phyloP scores from a whole-genome alignment of 257 asterid genomes.

The Galeopsis tetrahit region DNA sequence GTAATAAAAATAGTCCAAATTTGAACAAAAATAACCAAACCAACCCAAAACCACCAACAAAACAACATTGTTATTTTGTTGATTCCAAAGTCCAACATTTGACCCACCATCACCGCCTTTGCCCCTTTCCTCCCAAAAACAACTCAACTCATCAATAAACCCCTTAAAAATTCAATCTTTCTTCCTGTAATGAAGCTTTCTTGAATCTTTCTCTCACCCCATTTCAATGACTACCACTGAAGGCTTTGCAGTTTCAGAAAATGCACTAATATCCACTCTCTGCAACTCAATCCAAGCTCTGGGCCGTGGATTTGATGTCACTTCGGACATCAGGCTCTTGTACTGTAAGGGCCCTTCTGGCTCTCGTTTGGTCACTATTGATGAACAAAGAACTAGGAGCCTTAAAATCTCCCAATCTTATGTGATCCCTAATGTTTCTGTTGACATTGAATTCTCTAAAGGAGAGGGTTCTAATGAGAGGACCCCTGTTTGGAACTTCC shows the following conservation, averaged over 20 bases:
- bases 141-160: constrained; percentile 12
- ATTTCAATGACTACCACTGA: constrained; percentile 42
- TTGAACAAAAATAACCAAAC: constrained; percentile 44
- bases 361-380: constrained; percentile 74
- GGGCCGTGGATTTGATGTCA: constrained; percentile 97
- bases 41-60: constrained; percentile 21
- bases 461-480: constrained; percentile 53
- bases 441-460: constrained; percentile 64
- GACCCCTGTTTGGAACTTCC: constrained; percentile 79
- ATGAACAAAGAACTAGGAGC: constrained; percentile 56
- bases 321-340: constrained; percentile 93
- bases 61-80: constrained; percentile 28
- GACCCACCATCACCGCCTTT: constrained; percentile 63
- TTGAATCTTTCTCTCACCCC: constrained; percentile 25
- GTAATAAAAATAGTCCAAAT: background rate
- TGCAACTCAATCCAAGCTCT: constrained; percentile 93
- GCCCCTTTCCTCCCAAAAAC: constrained; percentile 21
- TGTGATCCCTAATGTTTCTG: constrained; percentile 76
- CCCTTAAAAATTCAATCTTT: constrained; percentile 39
- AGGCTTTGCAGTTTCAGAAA: constrained; percentile 38
- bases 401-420: constrained; percentile 63
- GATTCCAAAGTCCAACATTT: constrained; percentile 88
- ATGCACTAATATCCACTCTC: constrained; percentile 74
- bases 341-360: constrained; percentile 95
- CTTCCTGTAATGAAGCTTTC: constrained; percentile 36